Conservation (phyloP, 139 green algal species). For the Trebouxia sp. region DNA sequence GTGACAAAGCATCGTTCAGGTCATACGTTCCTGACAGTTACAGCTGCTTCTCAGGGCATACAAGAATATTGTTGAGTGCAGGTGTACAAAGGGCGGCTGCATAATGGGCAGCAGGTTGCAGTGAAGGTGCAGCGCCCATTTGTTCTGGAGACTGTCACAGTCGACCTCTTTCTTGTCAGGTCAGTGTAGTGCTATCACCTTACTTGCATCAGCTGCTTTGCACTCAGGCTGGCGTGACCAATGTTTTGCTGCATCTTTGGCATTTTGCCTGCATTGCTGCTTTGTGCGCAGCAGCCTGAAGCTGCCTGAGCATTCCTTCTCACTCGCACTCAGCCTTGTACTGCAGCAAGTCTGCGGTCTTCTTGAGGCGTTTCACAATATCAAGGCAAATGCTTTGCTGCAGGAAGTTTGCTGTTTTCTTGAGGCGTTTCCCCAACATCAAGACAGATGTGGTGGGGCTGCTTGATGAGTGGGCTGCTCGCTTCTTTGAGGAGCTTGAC, state of each 20-base stretch:
- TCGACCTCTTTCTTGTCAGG: slow-evolving; percentile 92
- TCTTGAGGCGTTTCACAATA: slow-evolving; percentile 61
- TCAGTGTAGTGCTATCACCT: too few species aligned
- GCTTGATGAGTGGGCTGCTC: slow-evolving; percentile 96
- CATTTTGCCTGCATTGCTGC: neutral
- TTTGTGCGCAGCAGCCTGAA: neutral
- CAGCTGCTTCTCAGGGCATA: too few species aligned
- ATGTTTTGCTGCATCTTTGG: neutral
- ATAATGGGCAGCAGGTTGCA: slow-evolving; percentile 83
- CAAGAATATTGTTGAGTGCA: slow-evolving; percentile 11
- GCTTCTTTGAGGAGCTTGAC: slow-evolving; percentile 99
- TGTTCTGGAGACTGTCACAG: slow-evolving; percentile 86
- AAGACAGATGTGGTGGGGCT: slow-evolving; percentile 89
- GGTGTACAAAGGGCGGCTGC: slow-evolving; percentile 81
- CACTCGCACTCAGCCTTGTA: too few species aligned
- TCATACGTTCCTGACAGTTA: too few species aligned
- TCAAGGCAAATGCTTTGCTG: slow-evolving; percentile 39
- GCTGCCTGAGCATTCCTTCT: neutral
- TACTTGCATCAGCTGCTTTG: neutral
- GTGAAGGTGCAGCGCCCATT: slow-evolving; percentile 95
- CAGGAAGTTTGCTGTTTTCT: slow-evolving; percentile 62
- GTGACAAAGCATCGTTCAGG: too few species aligned
- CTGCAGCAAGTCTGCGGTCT: slow-evolving; percentile 59
- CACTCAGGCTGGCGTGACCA: neutral
- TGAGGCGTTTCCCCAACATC: slow-evolving; percentile 62